These are phyloP conservation scores for Lactuca sativa DNA, from an alignment of 129 eudicot species.

Conservation along the genomic window DNA sequence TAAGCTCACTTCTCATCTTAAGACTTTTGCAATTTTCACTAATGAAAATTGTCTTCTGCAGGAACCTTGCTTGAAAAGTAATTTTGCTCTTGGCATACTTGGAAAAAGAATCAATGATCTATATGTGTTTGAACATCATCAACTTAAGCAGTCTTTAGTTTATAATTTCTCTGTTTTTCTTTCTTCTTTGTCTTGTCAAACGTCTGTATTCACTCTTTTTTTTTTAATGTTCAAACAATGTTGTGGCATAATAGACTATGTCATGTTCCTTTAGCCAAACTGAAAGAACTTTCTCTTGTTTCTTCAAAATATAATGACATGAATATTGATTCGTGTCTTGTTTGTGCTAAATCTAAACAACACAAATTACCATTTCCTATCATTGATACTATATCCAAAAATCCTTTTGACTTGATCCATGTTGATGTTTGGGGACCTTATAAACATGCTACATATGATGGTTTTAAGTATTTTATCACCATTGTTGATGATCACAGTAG, in stretches of 20 bases:
- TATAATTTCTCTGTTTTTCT: too few species aligned
- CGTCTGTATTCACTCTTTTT: too few species aligned
- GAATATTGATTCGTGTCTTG: too few species aligned
- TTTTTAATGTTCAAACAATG: too few species aligned
- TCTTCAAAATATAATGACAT: too few species aligned
- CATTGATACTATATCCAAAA: neutral
- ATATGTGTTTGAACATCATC: too few species aligned
- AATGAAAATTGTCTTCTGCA: neutral
- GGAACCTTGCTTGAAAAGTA: neutral
- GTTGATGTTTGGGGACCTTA: constrained; percentile 7
- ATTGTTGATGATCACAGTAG: neutral
- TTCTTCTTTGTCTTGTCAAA: too few species aligned
- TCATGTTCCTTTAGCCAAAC: neutral
- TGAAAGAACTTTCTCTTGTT: too few species aligned
- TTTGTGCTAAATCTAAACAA: neutral
- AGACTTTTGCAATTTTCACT: neutral
- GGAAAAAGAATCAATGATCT: too few species aligned
- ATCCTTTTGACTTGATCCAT: neutral
- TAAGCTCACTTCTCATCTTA: neutral
- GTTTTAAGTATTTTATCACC: neutral
- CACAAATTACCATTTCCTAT: neutral
- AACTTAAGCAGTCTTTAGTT: neutral
- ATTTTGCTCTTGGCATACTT: too few species aligned
- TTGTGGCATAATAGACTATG: neutral
- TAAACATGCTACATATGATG: neutral